Conservation (phyloP, 441 rosid species). For the Arabidopsis lyrata region DNA sequence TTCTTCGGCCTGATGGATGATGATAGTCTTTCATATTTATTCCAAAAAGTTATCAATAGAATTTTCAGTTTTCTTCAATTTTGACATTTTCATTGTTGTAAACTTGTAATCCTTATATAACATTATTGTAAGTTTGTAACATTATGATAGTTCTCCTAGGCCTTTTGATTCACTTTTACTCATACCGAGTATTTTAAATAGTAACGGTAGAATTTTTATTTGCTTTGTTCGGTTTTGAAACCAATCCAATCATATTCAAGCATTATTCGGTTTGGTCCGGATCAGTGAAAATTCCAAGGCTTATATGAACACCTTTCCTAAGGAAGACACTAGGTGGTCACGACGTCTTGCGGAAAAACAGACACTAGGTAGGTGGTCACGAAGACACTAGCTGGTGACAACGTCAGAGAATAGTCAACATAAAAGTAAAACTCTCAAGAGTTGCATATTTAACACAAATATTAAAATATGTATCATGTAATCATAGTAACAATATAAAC, state of each 20-base stretch:
- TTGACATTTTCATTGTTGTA: conserved; percentile 20
- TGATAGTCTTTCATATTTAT: conserved; percentile 13
- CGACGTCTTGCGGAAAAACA: conserved; percentile 1
- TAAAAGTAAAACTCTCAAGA: background rate
- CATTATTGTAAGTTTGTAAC: conserved; percentile 31
- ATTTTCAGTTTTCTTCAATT: background rate
- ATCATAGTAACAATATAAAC: conserved; percentile 6
- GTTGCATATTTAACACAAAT: background rate
- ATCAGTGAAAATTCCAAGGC: background rate
- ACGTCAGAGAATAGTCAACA: background rate
- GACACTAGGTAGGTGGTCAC: conserved; percentile 10
- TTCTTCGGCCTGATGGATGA: conserved; percentile 13
- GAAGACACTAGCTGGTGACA: background rate
- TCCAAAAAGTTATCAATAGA: background rate
- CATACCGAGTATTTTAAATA: background rate
- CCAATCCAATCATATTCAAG: background rate
- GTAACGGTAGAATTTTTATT: background rate
- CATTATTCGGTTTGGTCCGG: background rate
- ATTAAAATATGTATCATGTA: background rate
- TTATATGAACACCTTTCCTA: conserved; percentile 1
- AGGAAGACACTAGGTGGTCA: conserved; percentile 22
- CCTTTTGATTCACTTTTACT: background rate
- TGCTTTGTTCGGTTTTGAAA: background rate
- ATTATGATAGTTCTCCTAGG: background rate
- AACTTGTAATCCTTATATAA: conserved; percentile 6